Base-by-base conservation (phyloP, 805 yeast genomes). In the Barnettozyma botsteinii region DNA sequence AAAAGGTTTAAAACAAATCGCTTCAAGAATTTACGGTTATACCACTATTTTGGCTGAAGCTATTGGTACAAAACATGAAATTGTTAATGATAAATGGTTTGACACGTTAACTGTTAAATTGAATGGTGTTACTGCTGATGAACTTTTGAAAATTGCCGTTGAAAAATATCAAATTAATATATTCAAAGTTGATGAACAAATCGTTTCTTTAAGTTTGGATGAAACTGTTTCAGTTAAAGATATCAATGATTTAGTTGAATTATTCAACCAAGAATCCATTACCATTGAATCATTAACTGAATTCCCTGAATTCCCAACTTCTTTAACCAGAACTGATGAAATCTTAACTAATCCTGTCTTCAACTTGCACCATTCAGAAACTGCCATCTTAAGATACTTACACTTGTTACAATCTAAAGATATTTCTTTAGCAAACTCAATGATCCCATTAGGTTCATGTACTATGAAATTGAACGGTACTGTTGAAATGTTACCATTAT, bases 371-470 rank as follows among this genome's bases (percentile, higher is more conserved):
- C 98, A 87, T 58, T 83, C 96, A 7, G 98, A 93, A 66, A 93
- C 98, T 23, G 81, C 96, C 37, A 83, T 93, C 84, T 72, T 93
- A 51, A 78, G 98, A 60, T 93, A 93, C 65, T 66, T 93, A 53
- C 93, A 87, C 57, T 73, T 75, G 44, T 69, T 93, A 39, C 98
- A 93, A 65, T 64, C 76, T 44, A 87, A 85, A 65, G 98, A 93
- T 66, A 69, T 93, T 45, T 91, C 98, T 0, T 71, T 93, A 43
- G 96, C 98, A 10, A 84, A 88, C 57, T 85, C 97, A 5, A 93
- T 93, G 98, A 93, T 93, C 47, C 94, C 98, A 18, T 73, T 93
- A 47, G 98, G 98, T 20, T 86, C 96, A 7, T 93, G 98, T 70
- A 93, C 98, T 15, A 93, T 93, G 98, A 93, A 93, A 63, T 73